These are phyloP conservation scores for Arthroderma uncinatum DNA, from an alignment of 2,329 filamentous ascomycete genomes.

Conservation along the genomic window DNA sequence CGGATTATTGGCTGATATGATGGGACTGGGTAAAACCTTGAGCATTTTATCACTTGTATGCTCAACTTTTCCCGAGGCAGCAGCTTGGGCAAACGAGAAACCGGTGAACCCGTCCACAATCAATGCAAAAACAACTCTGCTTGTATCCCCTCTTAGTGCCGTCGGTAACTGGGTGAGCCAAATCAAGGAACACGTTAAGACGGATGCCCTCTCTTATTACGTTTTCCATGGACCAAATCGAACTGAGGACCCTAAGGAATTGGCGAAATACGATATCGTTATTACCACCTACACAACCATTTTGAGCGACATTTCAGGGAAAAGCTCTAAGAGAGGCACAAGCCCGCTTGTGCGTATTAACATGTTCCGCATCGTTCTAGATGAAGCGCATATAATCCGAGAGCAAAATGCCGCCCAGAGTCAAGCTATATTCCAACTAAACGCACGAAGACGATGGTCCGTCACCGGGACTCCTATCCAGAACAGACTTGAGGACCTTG, in stretches of 20 bases:
- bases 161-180: conserved; percentile 93
- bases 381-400: conserved; percentile 91
- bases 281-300: conserved; percentile 90
- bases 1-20: conserved; percentile 72
- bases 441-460: conserved; percentile 79
- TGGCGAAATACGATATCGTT: conserved; percentile 68
- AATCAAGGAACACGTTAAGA: conserved; percentile 66
- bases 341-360: conserved; percentile 65
- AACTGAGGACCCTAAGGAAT: conserved; percentile 53
- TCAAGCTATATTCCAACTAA: conserved; percentile 68
- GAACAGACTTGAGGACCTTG: conserved; percentile 82
- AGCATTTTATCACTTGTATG: conserved; percentile 72
- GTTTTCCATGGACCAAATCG: conserved; percentile 78
- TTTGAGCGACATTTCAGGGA: conserved; percentile 61
- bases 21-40: conserved; percentile 79
- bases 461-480: conserved; percentile 96
- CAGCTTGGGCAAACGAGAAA: conserved; percentile 46
- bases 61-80: conserved; percentile 52
- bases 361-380: conserved; percentile 88
- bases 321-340: conserved; percentile 48
- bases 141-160: conserved; percentile 82
- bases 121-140: conserved; percentile 69
- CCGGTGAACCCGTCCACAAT: conserved; percentile 36
- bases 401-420: conserved; percentile 72
- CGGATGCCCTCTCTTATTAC: conserved; percentile 56